Evolutionary conservation across 2,329 filamentous ascomycete genomes (phyloP), one percentile per base, ranked within the genome.

Genomic region (Pseudocercospora musae): DNA sequence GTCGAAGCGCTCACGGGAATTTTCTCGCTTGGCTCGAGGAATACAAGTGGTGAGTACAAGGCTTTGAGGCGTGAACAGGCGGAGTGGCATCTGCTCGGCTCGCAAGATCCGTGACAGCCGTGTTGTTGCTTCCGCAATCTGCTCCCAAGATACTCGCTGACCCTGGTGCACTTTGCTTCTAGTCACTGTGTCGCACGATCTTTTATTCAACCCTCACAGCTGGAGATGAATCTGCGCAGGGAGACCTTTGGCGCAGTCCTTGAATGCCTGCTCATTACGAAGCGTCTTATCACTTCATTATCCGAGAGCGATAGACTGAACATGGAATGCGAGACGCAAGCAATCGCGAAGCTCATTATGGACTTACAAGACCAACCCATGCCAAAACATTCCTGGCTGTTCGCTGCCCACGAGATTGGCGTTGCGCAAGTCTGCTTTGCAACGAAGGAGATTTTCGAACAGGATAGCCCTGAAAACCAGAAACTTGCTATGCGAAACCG

Each of bases 301-400:
- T 63, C 62, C 33, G 68, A 69, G 20, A 18, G 40, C 8, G 65
- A 71, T 18, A 53, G 74, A 20, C 23, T 57, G 11, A 57, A 59
- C 13, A n/a, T 76, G 4, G 75, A 77, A 56, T 56, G 58, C 3
- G 69, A 73, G 37, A 68, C 68, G 6, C 74, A 75, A 48, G 54
- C 50, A 1, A 56, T 74, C 29, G 72, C 70, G 9, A 58, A 61
- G n/a, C 57, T 72, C 23, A 68, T 77, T 37, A n/a, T 74, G 4
- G 69, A 72, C 1, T 48, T 77, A 31, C 71, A 75, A 46, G 57
- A 58, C 27, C 68, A 66, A 65, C 72, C 59, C 23, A 52, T 33
- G 23, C 57, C 64, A 31, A 55, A 13, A 58, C 68, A 66, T 66
- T 72, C 68, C 7, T 75, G 72, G 70, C 66, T 72, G 3, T 73